Evolutionary conservation across 2,329 filamentous ascomycete genomes (phyloP).

Genomic region (Exophiala phaeomuriformis): DNA sequence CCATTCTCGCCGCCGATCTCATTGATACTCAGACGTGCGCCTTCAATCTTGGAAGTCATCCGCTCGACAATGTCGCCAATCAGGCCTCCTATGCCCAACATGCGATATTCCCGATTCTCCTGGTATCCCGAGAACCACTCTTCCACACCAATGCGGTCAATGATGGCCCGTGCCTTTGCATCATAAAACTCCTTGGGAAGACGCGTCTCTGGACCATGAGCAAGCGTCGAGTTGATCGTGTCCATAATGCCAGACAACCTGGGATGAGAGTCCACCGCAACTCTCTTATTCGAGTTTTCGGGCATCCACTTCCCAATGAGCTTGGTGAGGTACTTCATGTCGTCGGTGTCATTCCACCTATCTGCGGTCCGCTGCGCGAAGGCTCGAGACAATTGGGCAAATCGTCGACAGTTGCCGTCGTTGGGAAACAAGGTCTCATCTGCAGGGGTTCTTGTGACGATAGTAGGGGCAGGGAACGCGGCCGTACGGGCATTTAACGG

Average conservation of each 20-base stretch:
- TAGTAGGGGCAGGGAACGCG: conserved; percentile 55
- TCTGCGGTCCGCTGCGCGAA: conserved; percentile 66
- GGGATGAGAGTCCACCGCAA: conserved; percentile 78
- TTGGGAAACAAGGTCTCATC: conserved; percentile 79
- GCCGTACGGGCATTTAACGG: conserved; percentile 47
- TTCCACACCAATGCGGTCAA: conserved; percentile 69
- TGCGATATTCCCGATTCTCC: conserved; percentile 80
- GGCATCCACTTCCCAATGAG: conserved; percentile 83
- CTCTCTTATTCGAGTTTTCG: conserved; percentile 49
- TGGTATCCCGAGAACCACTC: conserved; percentile 89
- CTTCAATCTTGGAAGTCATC: conserved; percentile 63
- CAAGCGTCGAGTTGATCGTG: conserved; percentile 79
- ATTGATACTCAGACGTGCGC: conserved; percentile 48
- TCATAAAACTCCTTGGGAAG: conserved; percentile 87
- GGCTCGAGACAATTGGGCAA: conserved; percentile 60
- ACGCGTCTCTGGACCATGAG: conserved; percentile 71
- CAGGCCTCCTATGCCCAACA: conserved; percentile 75
- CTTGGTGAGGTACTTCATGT: conserved; percentile 77
- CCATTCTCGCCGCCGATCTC: conserved; percentile 40
- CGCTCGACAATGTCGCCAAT: conserved; percentile 74
- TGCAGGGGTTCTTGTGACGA: conserved; percentile 55
- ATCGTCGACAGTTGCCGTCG: conserved; percentile 64
- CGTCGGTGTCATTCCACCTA: conserved; percentile 66
- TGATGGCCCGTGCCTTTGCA: conserved; percentile 57
- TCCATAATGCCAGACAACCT: conserved; percentile 88